Percentiles rank a stretch among this genome's conserved stretches.
Conservation (phyloP, 768 basidiomycete species). For the Rhodotorula babjevae region DNA sequence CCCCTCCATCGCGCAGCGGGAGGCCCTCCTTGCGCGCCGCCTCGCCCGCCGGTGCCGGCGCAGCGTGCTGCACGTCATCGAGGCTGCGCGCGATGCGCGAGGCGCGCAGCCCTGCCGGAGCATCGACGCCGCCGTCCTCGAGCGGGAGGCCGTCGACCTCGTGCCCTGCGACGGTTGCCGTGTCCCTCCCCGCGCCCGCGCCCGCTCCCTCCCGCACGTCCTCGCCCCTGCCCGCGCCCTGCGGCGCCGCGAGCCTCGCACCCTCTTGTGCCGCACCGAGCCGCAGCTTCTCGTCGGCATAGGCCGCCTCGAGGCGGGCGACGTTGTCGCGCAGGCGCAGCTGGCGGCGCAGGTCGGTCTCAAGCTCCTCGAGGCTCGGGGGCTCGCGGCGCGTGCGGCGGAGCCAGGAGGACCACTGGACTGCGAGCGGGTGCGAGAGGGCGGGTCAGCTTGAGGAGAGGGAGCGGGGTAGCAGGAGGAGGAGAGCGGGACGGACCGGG, state of each 20-base stretch:
- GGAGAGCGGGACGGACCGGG: constrained; percentile 19
- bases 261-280: background rate
- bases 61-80: background rate
- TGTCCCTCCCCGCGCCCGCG: background rate
- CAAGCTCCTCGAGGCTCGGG: constrained; percentile 30
- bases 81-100: constrained; percentile 11
- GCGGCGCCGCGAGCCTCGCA: background rate
- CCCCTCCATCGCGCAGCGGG: background rate
- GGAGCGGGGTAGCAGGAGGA: background rate
- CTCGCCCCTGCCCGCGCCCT: background rate
- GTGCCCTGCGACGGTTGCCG: background rate
- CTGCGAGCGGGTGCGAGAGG: no score
- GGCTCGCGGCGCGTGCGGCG: constrained; percentile 34
- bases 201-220: no score
- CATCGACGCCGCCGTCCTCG: constrained; percentile 6
- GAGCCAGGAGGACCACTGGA: constrained; percentile 41
- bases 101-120: background rate
- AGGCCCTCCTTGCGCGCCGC: background rate
- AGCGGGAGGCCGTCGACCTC: constrained; percentile 8
- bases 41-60: no score
- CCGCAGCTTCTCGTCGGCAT: constrained; percentile 35
- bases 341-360: constrained; percentile 27
- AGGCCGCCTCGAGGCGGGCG: constrained; percentile 19
- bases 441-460: no score
- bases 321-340: constrained; percentile 35